Evolutionary conservation across 768 basidiomycete species (phyloP).

Genomic region (Pleurotus citrinopileatus): DNA sequence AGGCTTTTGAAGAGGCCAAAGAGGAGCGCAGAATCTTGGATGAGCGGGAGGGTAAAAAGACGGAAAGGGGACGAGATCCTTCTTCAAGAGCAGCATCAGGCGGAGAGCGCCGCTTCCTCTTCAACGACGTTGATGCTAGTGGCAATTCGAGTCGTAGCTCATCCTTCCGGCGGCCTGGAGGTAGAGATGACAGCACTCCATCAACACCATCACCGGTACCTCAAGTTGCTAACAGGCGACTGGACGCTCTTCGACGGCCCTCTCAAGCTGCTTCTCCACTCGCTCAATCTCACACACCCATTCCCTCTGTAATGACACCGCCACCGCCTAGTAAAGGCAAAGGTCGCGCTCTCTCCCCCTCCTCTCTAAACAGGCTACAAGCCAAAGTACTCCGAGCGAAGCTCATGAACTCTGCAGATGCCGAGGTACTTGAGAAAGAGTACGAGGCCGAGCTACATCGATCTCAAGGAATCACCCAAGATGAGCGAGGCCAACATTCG

Average conservation of each 20-base stretch:
- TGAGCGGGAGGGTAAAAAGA: conserved; percentile 64
- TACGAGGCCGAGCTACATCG: conserved; percentile 71
- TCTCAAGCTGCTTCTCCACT: conserved; percentile 60
- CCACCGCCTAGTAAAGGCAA: conserved; percentile 23
- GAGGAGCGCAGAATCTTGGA: conserved; percentile 86
- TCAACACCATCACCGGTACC: conserved; percentile 44
- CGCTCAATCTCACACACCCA: conserved; percentile 71
- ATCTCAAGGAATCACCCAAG: conserved; percentile 41
- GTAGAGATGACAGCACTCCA: conserved; percentile 51
- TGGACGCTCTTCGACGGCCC: conserved; percentile 60
- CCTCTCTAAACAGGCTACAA: conserved; percentile 88
- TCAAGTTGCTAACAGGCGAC: conserved; percentile 37
- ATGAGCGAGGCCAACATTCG: conserved; percentile 40
- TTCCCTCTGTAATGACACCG: conserved; percentile 90
- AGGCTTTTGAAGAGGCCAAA: conserved; percentile 85
- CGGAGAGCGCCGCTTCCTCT: conserved; percentile 59
- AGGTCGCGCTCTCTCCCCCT: conserved; percentile 58
- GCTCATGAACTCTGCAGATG: conserved; percentile 77
- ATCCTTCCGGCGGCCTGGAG: conserved; percentile 84
- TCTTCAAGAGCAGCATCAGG: conserved; percentile 32
- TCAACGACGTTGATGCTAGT: conserved; percentile 62
- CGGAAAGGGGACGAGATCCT: conserved; percentile 31
- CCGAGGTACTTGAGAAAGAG: conserved; percentile 74
- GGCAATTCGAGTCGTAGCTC: conserved; percentile 75
- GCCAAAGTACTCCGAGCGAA: conserved; percentile 91